phyloP scores from a whole-genome alignment of 306 rosid species.

The Ormosia emarginata region DNA sequence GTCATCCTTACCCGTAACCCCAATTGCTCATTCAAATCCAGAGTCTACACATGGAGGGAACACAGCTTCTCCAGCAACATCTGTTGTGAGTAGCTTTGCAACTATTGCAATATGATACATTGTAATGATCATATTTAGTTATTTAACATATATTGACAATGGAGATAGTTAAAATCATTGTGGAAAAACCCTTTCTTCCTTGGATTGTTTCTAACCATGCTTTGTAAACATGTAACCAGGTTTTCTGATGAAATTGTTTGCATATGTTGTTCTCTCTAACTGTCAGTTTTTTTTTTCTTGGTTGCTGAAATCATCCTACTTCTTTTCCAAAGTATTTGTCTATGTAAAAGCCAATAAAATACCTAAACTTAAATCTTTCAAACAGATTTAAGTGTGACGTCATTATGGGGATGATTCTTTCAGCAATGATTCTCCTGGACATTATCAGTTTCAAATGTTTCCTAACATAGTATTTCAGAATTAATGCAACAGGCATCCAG shows the following conservation, averaged over 20 bases:
- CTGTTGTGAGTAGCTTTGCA: constrained; percentile 41
- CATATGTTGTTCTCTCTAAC: not conserved
- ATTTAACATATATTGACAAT: not conserved
- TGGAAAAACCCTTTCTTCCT: not conserved
- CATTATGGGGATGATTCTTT: not conserved
- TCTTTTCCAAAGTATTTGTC: not conserved
- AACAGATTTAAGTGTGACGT: not conserved
- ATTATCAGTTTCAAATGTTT: not conserved
- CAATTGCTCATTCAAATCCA: constrained; percentile 58
- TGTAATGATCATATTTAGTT: not conserved
- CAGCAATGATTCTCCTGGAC: not conserved
- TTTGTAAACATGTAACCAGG: not conserved
- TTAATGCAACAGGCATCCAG: not conserved
- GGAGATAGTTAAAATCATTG: not conserved
- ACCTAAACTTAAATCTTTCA: not conserved
- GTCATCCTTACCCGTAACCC: constrained; percentile 59
- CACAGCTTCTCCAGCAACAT: constrained; percentile 14
- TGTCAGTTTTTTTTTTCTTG: not conserved
- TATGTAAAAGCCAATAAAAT: not conserved
- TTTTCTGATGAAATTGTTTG: not conserved
- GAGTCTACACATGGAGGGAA: constrained; percentile 56
- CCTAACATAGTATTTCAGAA: not conserved
- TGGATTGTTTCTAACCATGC: constrained; percentile 1
- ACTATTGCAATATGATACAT: not conserved
- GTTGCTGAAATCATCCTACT: not conserved